A percentile compares a stretch with the other conserved stretches of the same genome.
Conservation (phyloP, 2,329 filamentous ascomycete genomes). For the Microsporum canis region DNA sequence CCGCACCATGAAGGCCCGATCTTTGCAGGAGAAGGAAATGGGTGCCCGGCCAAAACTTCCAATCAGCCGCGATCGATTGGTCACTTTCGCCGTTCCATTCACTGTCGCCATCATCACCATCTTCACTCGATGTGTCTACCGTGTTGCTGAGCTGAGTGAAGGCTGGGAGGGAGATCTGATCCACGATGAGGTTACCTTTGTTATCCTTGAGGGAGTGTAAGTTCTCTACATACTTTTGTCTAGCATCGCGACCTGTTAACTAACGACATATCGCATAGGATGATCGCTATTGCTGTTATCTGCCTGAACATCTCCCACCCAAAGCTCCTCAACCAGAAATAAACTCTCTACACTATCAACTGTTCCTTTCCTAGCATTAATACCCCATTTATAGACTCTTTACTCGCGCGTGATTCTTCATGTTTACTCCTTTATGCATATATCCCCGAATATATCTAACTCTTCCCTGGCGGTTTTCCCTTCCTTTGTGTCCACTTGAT, state of each 20-base stretch:
- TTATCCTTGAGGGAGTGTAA: slow-evolving; percentile 41
- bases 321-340: slow-evolving; percentile 5
- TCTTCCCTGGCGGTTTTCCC: not conserved
- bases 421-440: not conserved
- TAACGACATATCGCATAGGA: slow-evolving; percentile 4
- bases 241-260: not conserved
- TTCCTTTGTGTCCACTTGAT: not conserved
- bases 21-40: slow-evolving; percentile 8
- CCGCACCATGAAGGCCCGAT: slow-evolving; percentile 9
- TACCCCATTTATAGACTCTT: not conserved
- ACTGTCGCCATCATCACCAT: slow-evolving; percentile 35
- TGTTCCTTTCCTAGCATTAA: not conserved
- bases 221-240: not conserved
- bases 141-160: slow-evolving; percentile 40
- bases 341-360: not conserved
- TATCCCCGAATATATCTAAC: not conserved
- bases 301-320: slow-evolving; percentile 11
- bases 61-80: slow-evolving; percentile 22
- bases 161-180: slow-evolving; percentile 40
- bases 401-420: not conserved
- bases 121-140: slow-evolving; percentile 39
- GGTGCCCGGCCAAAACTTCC: slow-evolving; percentile 5
- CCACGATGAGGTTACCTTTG: slow-evolving; percentile 41
- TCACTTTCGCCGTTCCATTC: slow-evolving; percentile 31
- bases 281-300: slow-evolving; percentile 11